Base-by-base conservation (phyloP, 148 eudicot genomes). In the Dianthus caryophyllus region DNA sequence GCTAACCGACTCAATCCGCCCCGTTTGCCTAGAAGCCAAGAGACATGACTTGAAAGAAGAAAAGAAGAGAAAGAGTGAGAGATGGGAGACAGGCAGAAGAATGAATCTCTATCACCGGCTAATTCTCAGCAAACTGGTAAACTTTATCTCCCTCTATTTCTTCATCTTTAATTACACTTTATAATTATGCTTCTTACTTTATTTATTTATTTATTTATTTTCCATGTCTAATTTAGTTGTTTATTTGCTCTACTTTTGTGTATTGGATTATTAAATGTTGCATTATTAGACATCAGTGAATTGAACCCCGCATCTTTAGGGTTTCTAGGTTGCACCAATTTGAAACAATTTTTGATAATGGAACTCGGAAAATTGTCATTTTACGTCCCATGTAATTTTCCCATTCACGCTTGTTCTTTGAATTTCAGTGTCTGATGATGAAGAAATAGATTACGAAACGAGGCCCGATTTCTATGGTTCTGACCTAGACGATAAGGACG, bases 391-490 rank as follows among this genome's bases (percentile, higher is more conserved):
- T 25, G 46, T 12, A 2, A 13, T 9, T 30, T 46, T 50, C 38
- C 21, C 11, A 50, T 24, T 25, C 4, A n/a, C 33, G 14, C 4
- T 54, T 7, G 9, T 66, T n/a, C 7, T 15, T 11, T 31, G 61
- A 36, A 58, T 76, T 71, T 71, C 85, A 91, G 97, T 88, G 79
- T 91, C 96, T 22, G 87, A 81, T 76, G 96, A 89, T 71, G 97
- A 92, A 44, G 94, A 84, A 57, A 82, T 92, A 58, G 96, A 89
- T 69, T 87, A 89, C 77, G 81, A 90, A 16, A 39, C 70, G 41
- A 85, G 84, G 66, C 98, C 96, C 4, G 98, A 93, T 65, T 89
- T 87, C 66, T 89, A 89, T 73, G 96, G 84, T 68, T 84, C 98
- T 0, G 77, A 84, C 56, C 81, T 93, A 47, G 98, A 93, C 54